These are phyloP conservation scores for Hypoxylon sp. DNA, from an alignment of 2,329 filamentous ascomycete genomes.

Conservation along the genomic window DNA sequence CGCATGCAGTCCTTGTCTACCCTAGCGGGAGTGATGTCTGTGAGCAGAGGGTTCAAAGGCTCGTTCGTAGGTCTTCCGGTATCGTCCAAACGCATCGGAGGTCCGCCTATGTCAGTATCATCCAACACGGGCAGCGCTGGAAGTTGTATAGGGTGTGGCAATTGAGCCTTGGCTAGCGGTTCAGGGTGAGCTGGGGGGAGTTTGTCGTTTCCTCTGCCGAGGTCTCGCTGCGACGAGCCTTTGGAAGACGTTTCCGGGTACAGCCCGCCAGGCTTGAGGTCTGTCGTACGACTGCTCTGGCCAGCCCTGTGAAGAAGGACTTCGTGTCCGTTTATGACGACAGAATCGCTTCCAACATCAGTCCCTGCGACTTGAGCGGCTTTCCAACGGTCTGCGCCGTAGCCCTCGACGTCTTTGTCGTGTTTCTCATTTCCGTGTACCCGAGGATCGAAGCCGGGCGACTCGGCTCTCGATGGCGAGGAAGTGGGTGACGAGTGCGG, in stretches of 20 bases:
- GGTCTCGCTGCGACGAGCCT: slow-evolving; percentile 46
- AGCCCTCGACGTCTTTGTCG: slow-evolving; percentile 78
- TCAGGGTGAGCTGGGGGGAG: slow-evolving; percentile 67
- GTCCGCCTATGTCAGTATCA: slow-evolving; percentile 84
- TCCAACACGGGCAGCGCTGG: slow-evolving; percentile 74
- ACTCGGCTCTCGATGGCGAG: slow-evolving; percentile 47
- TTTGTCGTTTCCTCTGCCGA: slow-evolving; percentile 52
- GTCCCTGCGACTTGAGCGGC: slow-evolving; percentile 66
- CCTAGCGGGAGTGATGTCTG: slow-evolving; percentile 75
- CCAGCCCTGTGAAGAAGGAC: slow-evolving; percentile 64
- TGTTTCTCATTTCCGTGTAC: slow-evolving; percentile 70
- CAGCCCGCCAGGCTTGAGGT: slow-evolving; percentile 10
- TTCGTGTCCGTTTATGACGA: slow-evolving; percentile 73
- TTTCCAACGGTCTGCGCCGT: slow-evolving; percentile 79
- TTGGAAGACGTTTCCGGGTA: slow-evolving; percentile 39
- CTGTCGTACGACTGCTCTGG: slow-evolving; percentile 2
- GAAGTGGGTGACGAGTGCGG: slow-evolving; percentile 33
- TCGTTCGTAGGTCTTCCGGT: slow-evolving; percentile 57
- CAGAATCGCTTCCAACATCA: slow-evolving; percentile 73
- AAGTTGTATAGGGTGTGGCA: slow-evolving; percentile 74
- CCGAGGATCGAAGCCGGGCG: slow-evolving; percentile 55
- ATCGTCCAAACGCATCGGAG: slow-evolving; percentile 65
- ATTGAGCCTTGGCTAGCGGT: slow-evolving; percentile 69
- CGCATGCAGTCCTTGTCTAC: slow-evolving; percentile 93
- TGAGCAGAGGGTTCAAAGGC: slow-evolving; percentile 60